Base-by-base conservation (phyloP, 495 filamentous ascomycete species). In the Talaromyces thailandensis region DNA sequence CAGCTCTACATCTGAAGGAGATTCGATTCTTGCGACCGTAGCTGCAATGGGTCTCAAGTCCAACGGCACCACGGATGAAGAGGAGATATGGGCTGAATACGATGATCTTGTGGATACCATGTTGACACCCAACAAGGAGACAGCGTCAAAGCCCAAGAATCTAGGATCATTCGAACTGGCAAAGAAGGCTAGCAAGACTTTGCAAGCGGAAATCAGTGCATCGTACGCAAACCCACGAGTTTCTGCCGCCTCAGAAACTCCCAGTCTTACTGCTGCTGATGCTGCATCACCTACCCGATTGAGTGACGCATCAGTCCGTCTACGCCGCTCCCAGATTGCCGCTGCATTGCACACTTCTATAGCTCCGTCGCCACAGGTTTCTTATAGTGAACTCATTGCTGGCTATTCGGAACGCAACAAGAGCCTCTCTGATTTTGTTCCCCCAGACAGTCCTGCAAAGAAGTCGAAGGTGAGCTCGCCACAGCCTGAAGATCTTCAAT, bases 81-180 rank as follows among this genome's bases (percentile, higher is more conserved):
- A 98, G 67, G 94, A 98, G 68, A 81, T 96, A 18, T 98, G 94
- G 94, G 85, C 88, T 43, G 92, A 98, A 71, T 98, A 94, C 65
- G 87, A 97, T 70, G 94, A 98, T 68, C 77, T 96, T 16, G 82
- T 97, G 59, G 89, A 89, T 64, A 84, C 91, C 52, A 84, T 88
- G 12, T 77, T 84, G 16, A 84, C 84, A 0, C 81, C 85, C 14
- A 73, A 78, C 2, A 68, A 70, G 18, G 61, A 64, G 28, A 14
- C 60, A 1, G 67, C 69, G 23, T 60, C 63, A 18, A 64, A 68
- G 8, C 69, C 66, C 16, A 71, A 70, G 56, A 52, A 18, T 21
- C 24, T 23, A 29, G 58, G 67, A 12, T 50, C 66, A 32, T 69
- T 79, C 58, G 75, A 77, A 48, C 62, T 74, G 51, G 75, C 72